phyloP scores from a whole-genome alignment of 306 rosid genomes.

The Dalbergia oliveri region DNA sequence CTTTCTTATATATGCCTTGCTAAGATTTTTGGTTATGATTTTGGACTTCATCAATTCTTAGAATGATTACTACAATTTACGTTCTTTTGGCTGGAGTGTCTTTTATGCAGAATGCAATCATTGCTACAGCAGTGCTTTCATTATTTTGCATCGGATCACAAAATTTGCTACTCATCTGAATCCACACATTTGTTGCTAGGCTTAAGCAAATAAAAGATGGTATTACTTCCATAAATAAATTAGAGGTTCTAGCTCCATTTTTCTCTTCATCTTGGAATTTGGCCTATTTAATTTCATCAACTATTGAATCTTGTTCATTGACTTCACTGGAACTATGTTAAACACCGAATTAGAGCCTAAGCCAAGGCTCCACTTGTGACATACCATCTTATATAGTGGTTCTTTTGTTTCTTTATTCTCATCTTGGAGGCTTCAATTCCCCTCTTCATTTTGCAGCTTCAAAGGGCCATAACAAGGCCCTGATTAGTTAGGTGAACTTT shows the following conservation, averaged over 20 bases:
- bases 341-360: too few species aligned
- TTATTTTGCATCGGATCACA: conserved; percentile 17
- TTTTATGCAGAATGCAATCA: conserved; percentile 17
- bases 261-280: background rate
- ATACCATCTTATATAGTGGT: too few species aligned
- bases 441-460: too few species aligned
- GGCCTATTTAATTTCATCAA: background rate
- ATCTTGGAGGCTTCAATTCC: too few species aligned
- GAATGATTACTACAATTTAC: conserved; percentile 20
- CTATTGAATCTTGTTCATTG: background rate
- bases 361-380: too few species aligned
- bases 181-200: conserved; percentile 7
- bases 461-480: too few species aligned
- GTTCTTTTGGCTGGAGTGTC: background rate
- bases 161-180: conserved; percentile 13
- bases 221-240: background rate
- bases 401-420: too few species aligned
- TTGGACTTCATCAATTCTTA: conserved; percentile 3
- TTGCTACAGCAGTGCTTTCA: conserved; percentile 7
- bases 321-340: background rate
- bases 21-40: conserved; percentile 2
- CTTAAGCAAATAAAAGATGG: background rate
- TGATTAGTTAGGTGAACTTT: conserved; percentile 1
- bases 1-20: background rate
- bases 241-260: background rate